Base-by-base conservation (phyloP, 352 stramenopile species). In the Pythium vanterpoolii region DNA sequence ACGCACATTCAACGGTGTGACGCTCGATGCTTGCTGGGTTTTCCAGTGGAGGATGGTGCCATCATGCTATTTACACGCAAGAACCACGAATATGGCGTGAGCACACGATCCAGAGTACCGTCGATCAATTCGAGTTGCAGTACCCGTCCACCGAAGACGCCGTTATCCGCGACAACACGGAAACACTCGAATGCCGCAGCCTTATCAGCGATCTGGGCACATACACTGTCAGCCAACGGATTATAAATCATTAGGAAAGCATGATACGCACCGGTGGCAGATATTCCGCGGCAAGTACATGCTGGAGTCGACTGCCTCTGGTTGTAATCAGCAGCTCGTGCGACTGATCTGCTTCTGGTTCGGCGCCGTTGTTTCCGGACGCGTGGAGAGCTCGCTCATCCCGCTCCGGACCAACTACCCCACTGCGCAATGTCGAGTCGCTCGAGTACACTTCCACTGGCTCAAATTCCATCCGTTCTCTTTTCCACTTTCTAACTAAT, bases 11-110 rank as follows among this genome's bases (percentile, higher is more conserved):
- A 72, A 57, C 18, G 71, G 72, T 34, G 78, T 77, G 50, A 86
- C 62, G 53, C 73, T 79, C 28, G 70, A 69, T 5, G 57, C 44
- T 46, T 75, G 69, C 23, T 80, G 76, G 26, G 78, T 53, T 36
- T 79, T 66, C 80, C 80, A 90, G 28, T 87, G 71, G 43, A 84
- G 34, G 39, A 90, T 76, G 13, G 58, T 74, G 23, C 83, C 80
- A 53, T 90, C 80, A 45, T 83, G 76, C 79, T 92, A 64, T 3
- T n/a, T n/a, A n/a, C n/a, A n/a, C n/a, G n/a, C 3, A 46, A 16
- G 18, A 23, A 13, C n/a, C 24, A 48, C 21, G n/a, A 38, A 38
- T 14, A 14, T 18, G 33, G 33, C 16, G 11, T 38, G 14, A 42
- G 34, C 19, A n/a, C 34, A 11, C 14, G 18, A 8, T 16, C 19